These are phyloP conservation scores for Hymenotorrendiella dingleyae DNA, from an alignment of 2,329 filamentous ascomycete genomes.

Conservation along the genomic window DNA sequence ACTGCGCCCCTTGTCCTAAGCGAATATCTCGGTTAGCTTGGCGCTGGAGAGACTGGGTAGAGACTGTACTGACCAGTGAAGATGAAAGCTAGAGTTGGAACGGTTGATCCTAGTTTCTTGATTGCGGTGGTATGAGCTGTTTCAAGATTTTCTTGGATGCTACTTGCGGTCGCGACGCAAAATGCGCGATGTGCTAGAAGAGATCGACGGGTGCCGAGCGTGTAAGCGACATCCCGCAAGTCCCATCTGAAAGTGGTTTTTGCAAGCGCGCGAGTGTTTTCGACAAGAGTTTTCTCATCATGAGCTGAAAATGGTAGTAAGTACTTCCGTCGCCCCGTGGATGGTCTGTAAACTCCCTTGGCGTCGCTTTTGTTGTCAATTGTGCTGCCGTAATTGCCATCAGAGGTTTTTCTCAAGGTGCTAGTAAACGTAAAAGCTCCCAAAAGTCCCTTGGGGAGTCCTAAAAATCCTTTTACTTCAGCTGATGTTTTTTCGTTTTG, in stretches of 20 bases:
- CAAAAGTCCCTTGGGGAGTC: too few species aligned
- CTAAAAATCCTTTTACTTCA: too few species aligned
- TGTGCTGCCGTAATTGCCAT: too few species aligned
- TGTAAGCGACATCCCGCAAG: slow-evolving; percentile 7
- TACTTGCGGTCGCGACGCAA: not conserved
- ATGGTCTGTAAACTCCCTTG: too few species aligned
- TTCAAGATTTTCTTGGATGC: too few species aligned
- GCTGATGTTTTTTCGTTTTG: too few species aligned
- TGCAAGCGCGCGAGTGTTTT: not conserved
- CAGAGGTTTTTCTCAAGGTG: too few species aligned
- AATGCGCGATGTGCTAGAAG: not conserved
- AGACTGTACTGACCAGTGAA: not conserved
- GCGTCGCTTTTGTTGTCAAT: too few species aligned
- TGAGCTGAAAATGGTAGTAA: slow-evolving; percentile 6
- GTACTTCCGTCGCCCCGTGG: too few species aligned
- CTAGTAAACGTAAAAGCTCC: too few species aligned
- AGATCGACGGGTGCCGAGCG: slow-evolving; percentile 1
- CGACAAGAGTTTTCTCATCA: not conserved
- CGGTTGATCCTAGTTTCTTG: not conserved
- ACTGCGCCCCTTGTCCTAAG: slow-evolving; percentile 16
- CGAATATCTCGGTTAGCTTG: not conserved
- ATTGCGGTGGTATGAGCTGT: not conserved
- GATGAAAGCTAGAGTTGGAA: slow-evolving; percentile 4
- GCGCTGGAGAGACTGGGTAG: not conserved
- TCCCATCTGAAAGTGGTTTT: not conserved